Percentiles rank a stretch among this genome's conserved stretches.
phyloP scores from a whole-genome alignment of 306 rosid genomes.

The Begonia loranthoides region DNA sequence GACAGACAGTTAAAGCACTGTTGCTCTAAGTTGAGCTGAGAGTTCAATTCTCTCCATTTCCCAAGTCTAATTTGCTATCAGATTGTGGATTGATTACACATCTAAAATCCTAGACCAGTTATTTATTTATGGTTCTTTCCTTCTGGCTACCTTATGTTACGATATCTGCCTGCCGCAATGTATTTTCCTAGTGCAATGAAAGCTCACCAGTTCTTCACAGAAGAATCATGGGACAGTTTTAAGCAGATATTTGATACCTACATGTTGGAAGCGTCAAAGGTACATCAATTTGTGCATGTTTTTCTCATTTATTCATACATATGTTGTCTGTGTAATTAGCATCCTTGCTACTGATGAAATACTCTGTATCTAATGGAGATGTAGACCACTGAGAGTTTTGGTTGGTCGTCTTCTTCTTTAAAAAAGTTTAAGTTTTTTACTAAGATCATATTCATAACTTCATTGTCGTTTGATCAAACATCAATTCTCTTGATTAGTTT shows the following conservation, averaged over 20 bases:
- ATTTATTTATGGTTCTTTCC: conserved; percentile 9
- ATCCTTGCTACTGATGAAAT: too few relatives aligned
- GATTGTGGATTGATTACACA: conserved; percentile 18
- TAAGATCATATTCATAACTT: too few relatives aligned
- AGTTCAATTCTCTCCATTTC: conserved; percentile 99
- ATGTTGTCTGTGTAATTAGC: too few relatives aligned
- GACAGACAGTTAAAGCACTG: conserved; percentile 90
- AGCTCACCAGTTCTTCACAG: conserved; percentile 96
- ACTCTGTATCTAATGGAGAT: too few relatives aligned
- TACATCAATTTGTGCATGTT: conserved; percentile 6
- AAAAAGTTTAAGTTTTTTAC: too few relatives aligned
- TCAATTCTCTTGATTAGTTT: too few relatives aligned
- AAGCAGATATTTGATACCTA: conserved; percentile 71
- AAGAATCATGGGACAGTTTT: conserved; percentile 89
- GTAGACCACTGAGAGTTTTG: too few relatives aligned
- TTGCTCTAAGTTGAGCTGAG: conserved; percentile 95
- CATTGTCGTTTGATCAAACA: too few relatives aligned
- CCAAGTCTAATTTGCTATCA: conserved; percentile 32
- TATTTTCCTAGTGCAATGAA: conserved; percentile 73
- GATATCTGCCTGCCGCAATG: conserved; percentile 26
- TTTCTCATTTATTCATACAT: too few relatives aligned
- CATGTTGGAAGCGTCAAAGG: conserved; percentile 95
- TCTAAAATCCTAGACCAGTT: too few relatives aligned
- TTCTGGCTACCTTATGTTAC: conserved; percentile 18
- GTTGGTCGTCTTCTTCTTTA: too few relatives aligned